These are phyloP conservation scores for Capsella rubella DNA, from an alignment of 441 rosid genomes.

Conservation along the genomic window DNA sequence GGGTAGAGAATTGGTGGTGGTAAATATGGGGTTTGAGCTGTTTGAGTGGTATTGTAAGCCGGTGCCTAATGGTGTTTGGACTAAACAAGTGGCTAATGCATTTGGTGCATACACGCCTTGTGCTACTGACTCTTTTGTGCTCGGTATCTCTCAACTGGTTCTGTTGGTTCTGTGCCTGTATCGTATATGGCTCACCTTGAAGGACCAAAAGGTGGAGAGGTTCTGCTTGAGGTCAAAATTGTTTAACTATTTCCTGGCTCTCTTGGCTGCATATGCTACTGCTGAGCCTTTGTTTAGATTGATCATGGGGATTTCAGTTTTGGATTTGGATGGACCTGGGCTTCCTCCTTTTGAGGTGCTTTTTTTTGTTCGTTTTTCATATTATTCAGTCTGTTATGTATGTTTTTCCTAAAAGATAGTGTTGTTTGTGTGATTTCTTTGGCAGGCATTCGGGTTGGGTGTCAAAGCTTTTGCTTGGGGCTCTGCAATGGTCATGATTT, in stretches of 20 bases:
- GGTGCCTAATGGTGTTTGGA: constrained; percentile 80
- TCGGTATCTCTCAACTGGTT: constrained; percentile 69
- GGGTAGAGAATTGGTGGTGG: constrained; percentile 2
- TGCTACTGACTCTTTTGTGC: constrained; percentile 76
- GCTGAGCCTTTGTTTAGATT: constrained; percentile 87
- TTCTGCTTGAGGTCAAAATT: constrained; percentile 77
- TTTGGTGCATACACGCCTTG: constrained; percentile 97
- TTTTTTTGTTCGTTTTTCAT: neutral
- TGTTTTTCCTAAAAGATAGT: neutral
- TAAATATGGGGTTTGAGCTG: constrained; percentile 71
- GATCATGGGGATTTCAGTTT: constrained; percentile 82
- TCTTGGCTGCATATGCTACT: constrained; percentile 74
- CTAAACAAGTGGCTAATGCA: constrained; percentile 74
- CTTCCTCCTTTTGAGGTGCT: constrained; percentile 93
- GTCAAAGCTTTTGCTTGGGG: constrained; percentile 90
- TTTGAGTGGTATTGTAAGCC: constrained; percentile 92
- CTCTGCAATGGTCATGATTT: constrained; percentile 70
- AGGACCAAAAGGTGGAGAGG: constrained; percentile 70
- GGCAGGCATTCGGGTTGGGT: constrained; percentile 76
- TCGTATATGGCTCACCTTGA: constrained; percentile 81
- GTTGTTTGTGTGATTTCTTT: constrained; percentile 30
- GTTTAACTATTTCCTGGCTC: constrained; percentile 70
- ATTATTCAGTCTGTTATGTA: neutral
- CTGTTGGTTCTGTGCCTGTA: constrained; percentile 76
- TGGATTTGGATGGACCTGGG: constrained; percentile 73